Evolutionary conservation across 208 protist genomes (phyloP), one percentile per base, ranked within the genome.

Genomic region (Acanthamoeba triangularis): DNA sequence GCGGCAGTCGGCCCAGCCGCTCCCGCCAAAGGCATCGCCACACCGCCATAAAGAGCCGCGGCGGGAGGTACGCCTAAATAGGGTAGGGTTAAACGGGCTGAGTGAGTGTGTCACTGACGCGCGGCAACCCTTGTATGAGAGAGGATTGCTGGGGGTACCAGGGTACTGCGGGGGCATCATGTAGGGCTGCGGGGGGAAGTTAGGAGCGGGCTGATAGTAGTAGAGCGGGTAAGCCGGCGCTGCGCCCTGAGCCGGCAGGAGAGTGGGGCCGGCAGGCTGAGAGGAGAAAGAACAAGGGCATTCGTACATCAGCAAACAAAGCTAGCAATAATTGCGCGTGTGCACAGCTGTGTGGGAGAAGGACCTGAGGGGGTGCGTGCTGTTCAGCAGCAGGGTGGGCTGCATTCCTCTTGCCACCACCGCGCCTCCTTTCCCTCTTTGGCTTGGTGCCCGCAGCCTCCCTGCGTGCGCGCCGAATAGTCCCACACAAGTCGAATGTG

Each of bases 191-290:
- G 54, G 80, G 5, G 44, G 37, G 28, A 47, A 63, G 35, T 59
- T 59, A 6, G 80, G 80, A 2, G 44, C 44, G 2, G 80, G 20
- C n/a, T 52, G 80, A 14, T 90, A 90, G n/a, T 90, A 90, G 80
- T 90, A 90, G 80, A 90, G 18, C 44, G 80, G 80, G 25, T 35
- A 63, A 10, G 30, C 49, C 49, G 49, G 28, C 30, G 80, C 47
- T 56, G 80, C 41, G n/a, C 16, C 33, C 37, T 35, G n/a, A 5
- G 37, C 54, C 35, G 35, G 80, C 44, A 33, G 25, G 13, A 63
- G 49, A 59, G 37, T 23, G 14, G 44, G 80, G 35, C 44, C 80
- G 10, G n/a, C 49, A 0, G 80, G 37, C 25, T 52, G 33, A 49
- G 37, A 23, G 35, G 16, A 18, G 10, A 41, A 11, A 41, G 3